These are phyloP conservation scores for Pestalotiopsis sp. DNA, from an alignment of 2,329 filamentous ascomycete genomes.

Conservation along the genomic window DNA sequence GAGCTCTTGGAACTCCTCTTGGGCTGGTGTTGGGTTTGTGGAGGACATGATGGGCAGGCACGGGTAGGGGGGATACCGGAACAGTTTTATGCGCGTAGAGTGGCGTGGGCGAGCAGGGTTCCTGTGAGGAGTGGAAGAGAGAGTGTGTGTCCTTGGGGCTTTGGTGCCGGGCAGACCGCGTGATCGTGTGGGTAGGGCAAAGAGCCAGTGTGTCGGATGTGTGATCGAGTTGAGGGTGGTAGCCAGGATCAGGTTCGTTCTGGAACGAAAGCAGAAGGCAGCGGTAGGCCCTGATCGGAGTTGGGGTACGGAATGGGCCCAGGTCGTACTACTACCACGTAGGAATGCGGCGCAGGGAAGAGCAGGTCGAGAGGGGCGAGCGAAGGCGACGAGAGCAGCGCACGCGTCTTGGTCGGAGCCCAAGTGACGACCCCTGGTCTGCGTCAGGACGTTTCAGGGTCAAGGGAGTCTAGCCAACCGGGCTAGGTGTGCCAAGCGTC, in stretches of 20 bases:
- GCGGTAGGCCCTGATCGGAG: constrained; percentile 4
- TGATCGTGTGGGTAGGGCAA: neutral
- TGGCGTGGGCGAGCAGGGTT: neutral
- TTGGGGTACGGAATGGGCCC: neutral
- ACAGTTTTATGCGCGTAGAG: constrained; percentile 16
- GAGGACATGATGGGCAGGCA: constrained; percentile 46
- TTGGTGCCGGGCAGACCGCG: constrained; percentile 10
- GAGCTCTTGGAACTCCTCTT: constrained; percentile 67
- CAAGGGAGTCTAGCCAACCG: constrained; percentile 13
- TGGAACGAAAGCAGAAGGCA: constrained; percentile 11
- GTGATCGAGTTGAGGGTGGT: neutral
- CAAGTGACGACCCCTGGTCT: constrained; percentile 18
- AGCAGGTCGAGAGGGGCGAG: no score
- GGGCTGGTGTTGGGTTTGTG: constrained; percentile 52
- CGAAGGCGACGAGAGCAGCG: neutral
- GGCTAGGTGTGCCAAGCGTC: constrained; percentile 11
- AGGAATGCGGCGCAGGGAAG: neutral
- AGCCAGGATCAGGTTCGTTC: constrained; percentile 11
- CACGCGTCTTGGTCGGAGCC: neutral
- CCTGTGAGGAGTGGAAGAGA: neutral
- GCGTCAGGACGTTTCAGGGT: constrained; percentile 41
- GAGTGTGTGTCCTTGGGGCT: neutral
- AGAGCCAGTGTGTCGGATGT: constrained; percentile 9
- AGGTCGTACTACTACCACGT: neutral
- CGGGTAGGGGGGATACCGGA: constrained; percentile 16